Evolutionary conservation across 83 land plant genomes (phyloP).

Genomic region (Thuja plicata): DNA sequence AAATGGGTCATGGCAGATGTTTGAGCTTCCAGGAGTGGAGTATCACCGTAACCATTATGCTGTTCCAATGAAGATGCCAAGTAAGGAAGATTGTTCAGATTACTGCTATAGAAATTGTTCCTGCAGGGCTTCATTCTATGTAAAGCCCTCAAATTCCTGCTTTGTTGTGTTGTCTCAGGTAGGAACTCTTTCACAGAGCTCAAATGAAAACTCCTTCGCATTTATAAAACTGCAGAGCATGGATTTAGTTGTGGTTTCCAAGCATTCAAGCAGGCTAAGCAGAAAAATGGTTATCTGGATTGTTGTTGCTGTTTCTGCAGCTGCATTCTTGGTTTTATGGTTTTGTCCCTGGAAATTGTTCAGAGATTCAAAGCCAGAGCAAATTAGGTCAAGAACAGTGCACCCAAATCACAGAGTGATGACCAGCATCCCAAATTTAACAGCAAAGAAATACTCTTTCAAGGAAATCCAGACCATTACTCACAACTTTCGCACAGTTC

Average conservation of each 20-base stretch:
- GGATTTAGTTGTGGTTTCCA: neutral
- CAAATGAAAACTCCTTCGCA: neutral
- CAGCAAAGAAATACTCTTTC: neutral
- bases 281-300: neutral
- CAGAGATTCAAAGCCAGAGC: neutral
- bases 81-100: neutral
- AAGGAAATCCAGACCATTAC: constrained; percentile 1
- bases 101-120: neutral
- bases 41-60: constrained; percentile 3
- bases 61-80: neutral
- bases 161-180: neutral
- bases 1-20: neutral
- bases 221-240: neutral
- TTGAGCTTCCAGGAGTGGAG: neutral
- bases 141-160: neutral
- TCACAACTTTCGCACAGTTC: neutral
- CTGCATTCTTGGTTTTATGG: neutral
- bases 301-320: neutral
- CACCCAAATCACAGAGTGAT: neutral
- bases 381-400: too few species aligned
- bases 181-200: constrained; percentile 4
- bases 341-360: neutral
- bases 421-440: neutral
- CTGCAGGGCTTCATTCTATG: neutral
- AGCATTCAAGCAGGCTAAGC: neutral